These are phyloP conservation scores for Silybum marianum DNA, from an alignment of 129 eudicot genomes.

Conservation along the genomic window DNA sequence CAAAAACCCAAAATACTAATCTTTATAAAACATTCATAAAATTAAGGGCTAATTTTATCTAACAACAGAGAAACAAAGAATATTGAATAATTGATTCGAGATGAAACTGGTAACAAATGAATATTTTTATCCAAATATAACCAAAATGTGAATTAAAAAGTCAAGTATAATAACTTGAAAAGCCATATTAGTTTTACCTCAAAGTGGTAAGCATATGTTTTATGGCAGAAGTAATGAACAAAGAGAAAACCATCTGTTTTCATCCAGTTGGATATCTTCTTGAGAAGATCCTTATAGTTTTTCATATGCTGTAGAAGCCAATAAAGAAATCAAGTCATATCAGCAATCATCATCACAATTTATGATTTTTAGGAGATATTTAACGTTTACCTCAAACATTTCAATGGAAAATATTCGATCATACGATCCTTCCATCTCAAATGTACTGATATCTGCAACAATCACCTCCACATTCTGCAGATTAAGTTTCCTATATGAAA, in stretches of 20 bases:
- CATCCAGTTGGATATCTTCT: conserved; percentile 94
- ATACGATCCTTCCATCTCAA: conserved; percentile 91
- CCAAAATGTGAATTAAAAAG: neutral
- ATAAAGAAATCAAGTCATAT: conserved; percentile 17
- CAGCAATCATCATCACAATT: neutral
- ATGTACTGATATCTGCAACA: conserved; percentile 90
- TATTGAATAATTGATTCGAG: neutral
- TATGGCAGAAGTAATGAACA: conserved; percentile 95
- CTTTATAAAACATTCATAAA: too few relatives aligned
- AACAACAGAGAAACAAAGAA: neutral
- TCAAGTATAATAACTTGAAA: too few relatives aligned
- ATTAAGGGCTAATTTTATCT: too few relatives aligned
- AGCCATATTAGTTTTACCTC: conserved; percentile 52
- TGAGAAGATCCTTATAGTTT: conserved; percentile 81
- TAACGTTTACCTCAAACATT: conserved; percentile 83
- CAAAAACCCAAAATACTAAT: too few relatives aligned
- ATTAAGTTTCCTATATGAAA: conserved; percentile 54
- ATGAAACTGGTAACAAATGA: neutral
- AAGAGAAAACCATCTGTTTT: conserved; percentile 69
- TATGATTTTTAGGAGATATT: neutral
- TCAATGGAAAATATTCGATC: conserved; percentile 94
- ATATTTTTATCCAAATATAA: neutral
- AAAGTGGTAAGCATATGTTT: conserved; percentile 92
- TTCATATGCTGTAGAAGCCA: conserved; percentile 83
- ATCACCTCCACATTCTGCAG: conserved; percentile 78